Conservation (phyloP, 208 protist genomes). For the Trypanosoma avium region DNA sequence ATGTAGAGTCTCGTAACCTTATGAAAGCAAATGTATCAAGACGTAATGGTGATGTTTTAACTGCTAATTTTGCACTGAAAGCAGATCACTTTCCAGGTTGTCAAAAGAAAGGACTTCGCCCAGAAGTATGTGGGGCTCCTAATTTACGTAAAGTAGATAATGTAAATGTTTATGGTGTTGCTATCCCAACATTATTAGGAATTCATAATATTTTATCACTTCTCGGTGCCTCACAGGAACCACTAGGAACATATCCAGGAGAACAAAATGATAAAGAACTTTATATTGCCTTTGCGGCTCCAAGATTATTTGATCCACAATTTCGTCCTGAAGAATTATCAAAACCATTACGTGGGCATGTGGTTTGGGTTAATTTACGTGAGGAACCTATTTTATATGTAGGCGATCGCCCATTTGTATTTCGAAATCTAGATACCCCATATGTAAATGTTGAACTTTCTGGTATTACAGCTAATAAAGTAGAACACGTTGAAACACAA, state of each 20-base stretch:
- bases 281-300: slow-evolving; percentile 74
- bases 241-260: slow-evolving; percentile 62
- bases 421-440: slow-evolving; percentile 78
- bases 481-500: slow-evolving; percentile 77
- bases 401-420: slow-evolving; percentile 83
- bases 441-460: slow-evolving; percentile 92
- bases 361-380: slow-evolving; percentile 89
- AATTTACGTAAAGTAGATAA: slow-evolving; percentile 86
- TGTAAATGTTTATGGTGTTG: slow-evolving; percentile 87
- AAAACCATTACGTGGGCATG: slow-evolving; percentile 69
- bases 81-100: slow-evolving; percentile 90
- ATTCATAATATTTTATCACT: slow-evolving; percentile 88
- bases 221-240: slow-evolving; percentile 72
- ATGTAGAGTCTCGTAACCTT: slow-evolving; percentile 61
- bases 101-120: slow-evolving; percentile 85
- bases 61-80: slow-evolving; percentile 86
- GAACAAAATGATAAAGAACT: slow-evolving; percentile 81
- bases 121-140: slow-evolving; percentile 79
- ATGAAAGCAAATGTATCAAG: slow-evolving; percentile 73
- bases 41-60: slow-evolving; percentile 80
- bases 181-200: slow-evolving; percentile 79
- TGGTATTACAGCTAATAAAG: slow-evolving; percentile 82
- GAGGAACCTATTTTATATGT: slow-evolving; percentile 90
- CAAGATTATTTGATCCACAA: slow-evolving; percentile 73
- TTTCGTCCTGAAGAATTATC: slow-evolving; percentile 66